Evolutionary conservation across 306 rosid species (phyloP).

Genomic region (Castanea mollissima): DNA sequence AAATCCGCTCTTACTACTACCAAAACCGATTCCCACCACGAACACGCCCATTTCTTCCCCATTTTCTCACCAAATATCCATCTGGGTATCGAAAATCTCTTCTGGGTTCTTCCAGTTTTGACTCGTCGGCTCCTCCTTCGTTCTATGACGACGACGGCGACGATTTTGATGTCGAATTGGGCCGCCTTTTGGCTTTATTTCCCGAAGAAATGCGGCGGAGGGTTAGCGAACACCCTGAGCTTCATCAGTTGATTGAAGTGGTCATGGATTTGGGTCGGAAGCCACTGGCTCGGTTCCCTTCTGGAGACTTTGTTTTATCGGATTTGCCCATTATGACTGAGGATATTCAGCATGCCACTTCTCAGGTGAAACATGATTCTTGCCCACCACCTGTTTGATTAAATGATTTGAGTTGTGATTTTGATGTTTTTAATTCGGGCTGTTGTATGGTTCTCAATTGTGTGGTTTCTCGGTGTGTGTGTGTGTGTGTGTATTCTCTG

Average conservation of each 20-base stretch:
- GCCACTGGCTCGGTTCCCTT: constrained; percentile 87
- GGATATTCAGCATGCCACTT: constrained; percentile 79
- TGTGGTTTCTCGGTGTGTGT: neutral
- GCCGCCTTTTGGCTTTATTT: constrained; percentile 63
- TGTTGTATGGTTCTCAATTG: neutral
- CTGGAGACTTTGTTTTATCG: constrained; percentile 75
- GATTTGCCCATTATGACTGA: constrained; percentile 60
- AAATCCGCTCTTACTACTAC: constrained; percentile 21
- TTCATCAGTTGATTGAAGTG: constrained; percentile 71
- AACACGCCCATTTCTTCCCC: constrained; percentile 16
- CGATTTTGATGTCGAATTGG: constrained; percentile 65
- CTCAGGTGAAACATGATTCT: constrained; percentile 48
- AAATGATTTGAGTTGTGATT: neutral
- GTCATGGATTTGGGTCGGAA: constrained; percentile 96
- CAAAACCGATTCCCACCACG: constrained; percentile 3
- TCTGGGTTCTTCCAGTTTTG: constrained; percentile 15
- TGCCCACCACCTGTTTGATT: constrained; percentile 32
- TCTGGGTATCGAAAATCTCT: constrained; percentile 35
- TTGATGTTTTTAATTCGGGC: neutral
- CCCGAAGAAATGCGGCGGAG: constrained; percentile 83
- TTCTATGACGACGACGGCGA: constrained; percentile 52
- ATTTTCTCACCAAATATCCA: constrained; percentile 17
- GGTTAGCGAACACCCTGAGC: constrained; percentile 65
- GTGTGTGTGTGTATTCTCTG: too few relatives aligned
- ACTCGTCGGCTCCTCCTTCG: constrained; percentile 23